Evolutionary conservation across 208 protist species (phyloP).

Genomic region (Crithidia bombi): DNA sequence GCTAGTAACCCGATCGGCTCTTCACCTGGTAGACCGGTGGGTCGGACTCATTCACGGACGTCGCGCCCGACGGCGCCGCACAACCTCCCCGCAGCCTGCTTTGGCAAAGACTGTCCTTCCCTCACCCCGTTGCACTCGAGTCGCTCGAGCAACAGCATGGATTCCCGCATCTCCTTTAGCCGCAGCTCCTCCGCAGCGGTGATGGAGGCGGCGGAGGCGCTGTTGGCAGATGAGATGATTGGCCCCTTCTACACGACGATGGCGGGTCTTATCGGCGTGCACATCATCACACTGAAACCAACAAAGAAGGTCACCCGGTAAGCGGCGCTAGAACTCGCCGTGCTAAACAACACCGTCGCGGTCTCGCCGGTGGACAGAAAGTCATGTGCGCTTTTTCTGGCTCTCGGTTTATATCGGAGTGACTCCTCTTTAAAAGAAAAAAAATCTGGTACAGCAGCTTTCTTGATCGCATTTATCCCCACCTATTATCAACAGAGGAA

Average conservation of each 20-base stretch:
- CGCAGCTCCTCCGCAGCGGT: constrained; percentile 18
- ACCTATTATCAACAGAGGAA: no score
- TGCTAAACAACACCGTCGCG: no score
- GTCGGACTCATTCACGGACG: neutral
- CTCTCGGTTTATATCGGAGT: no score
- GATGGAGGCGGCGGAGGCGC: constrained; percentile 34
- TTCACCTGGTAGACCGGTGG: constrained; percentile 1
- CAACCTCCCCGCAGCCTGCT: neutral
- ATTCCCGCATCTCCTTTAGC: constrained; percentile 19
- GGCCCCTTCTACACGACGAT: constrained; percentile 68
- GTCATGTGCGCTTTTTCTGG: no score
- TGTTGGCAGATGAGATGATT: constrained; percentile 64
- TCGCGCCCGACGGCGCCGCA: neutral
- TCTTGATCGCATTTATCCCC: no score
- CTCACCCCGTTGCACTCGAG: constrained; percentile 14
- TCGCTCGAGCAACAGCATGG: constrained; percentile 17
- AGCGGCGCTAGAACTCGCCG: neutral
- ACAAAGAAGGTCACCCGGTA: constrained; percentile 7
- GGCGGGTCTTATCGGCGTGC: constrained; percentile 74
- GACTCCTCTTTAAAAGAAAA: no score
- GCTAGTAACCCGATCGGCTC: neutral
- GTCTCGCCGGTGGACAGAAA: no score
- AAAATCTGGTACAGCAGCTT: no score
- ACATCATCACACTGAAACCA: constrained; percentile 50
- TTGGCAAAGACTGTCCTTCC: neutral